Evolutionary conservation across 78 protist genomes (phyloP), one percentile per base, ranked within the genome.

Genomic region (Emiliania huxleyi): DNA sequence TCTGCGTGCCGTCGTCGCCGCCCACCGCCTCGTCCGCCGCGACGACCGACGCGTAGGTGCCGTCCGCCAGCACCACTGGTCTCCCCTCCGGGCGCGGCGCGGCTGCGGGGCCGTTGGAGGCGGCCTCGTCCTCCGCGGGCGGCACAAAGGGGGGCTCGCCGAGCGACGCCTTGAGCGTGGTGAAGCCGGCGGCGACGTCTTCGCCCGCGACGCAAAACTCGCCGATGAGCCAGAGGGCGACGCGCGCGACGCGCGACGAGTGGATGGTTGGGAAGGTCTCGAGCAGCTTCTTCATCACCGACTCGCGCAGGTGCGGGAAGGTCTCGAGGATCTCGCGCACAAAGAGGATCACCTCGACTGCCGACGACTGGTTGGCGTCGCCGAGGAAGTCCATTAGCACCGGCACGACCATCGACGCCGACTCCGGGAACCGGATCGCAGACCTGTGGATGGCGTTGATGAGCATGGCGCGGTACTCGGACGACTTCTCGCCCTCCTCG

Each of bases 401-500:
- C 45, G 95, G 98, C 29, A 98, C 98, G n/a, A 98, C 98, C n/a
- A 38, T 84, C 15, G 94, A 91, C 26, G 98, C 97, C 21, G 96
- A 96, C 11, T 94, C 97, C 25, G 98, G 99, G 97, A 97, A 97
- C 90, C 95, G 92, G 55, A 97, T 93, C 25, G 98, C 97, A 22
- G 96, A 95, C 38, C 23, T 22, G 94, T 98, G 99, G 84, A 98
- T 96, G 18, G 98, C 90, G 21, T 88, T 11, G 89, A 98, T 93
- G 69, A 98, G 95, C 42, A 95, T 42, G 83, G 96, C 97, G 46
- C 98, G 77, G 94, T 98, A 98, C 69, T 94, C 95, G 33, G 48
- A 19, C 77, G 0, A n/a, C 81, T 26, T 21, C 42, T 19, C 45
- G 95, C 84, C 93, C 48, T 91, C 95, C 29, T 93, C 89, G 93